Evolutionary conservation across 805 yeast genomes (phyloP), one percentile per base, ranked within the genome.

Genomic region (Aciculoconidium aculeatum): DNA sequence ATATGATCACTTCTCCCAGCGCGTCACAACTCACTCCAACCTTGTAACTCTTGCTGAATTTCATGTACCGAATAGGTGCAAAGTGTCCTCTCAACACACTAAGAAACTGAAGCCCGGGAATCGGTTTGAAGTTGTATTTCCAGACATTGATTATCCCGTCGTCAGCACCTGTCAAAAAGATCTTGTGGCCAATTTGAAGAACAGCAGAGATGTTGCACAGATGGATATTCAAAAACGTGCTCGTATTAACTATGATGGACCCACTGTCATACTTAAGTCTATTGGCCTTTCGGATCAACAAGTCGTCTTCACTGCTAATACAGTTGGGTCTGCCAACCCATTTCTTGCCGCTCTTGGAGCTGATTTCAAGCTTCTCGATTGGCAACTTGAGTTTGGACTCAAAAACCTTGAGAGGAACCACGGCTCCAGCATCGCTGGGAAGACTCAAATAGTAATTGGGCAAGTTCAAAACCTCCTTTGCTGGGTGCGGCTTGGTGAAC

Each of bases 401-500:
- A 34, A 65, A 65, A 0, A 70, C 44, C 17, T 63, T 33, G 7
- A 55, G 36, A 3, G 77, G 75, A 2, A n/a, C 17, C 4, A 45
- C 26, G 11, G 41, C 51, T 11, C 47, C 47, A 7, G 60, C 27
- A n/a, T 47, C 53, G 1, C 49, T 36, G 1, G 50, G 28, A 15
- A 62, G 61, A 9, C 28, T 30, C 17, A 58, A 34, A 32, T 64
- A 59, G 18, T 61, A 44, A 20, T 48, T 47, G 2, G 77, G 55
- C 15, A 52, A 32, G 13, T 58, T 53, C n/a, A 58, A 40, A 0
- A 55, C 53, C 3, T 61, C 72, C 31, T 67, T 62, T 15, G 47
- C 39, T 1, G 81, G 79, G 51, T 86, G 95, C 0, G 87, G 80
- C 29, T 68, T 70, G 11, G 58, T 61, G 42, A 87, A 84, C 7